These are phyloP conservation scores for Leccinum holopus DNA, from an alignment of 1,284 basidiomycete species.

Conservation along the genomic window DNA sequence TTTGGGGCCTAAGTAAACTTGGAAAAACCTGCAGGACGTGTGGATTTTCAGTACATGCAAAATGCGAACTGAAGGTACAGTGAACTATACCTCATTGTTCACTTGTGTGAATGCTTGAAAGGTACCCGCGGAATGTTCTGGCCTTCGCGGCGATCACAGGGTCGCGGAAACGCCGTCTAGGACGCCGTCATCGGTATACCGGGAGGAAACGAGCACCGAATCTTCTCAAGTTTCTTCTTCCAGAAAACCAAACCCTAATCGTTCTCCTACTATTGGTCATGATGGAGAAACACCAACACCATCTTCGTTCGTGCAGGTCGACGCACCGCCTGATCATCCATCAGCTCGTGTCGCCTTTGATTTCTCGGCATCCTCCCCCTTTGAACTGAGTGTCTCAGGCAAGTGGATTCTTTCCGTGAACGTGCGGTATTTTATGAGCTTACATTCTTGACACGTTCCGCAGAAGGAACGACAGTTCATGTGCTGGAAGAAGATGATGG, in stretches of 20 bases:
- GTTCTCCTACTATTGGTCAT: slow-evolving; percentile 18
- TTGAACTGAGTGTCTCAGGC: slow-evolving; percentile 70
- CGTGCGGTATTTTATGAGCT: slow-evolving; percentile 7
- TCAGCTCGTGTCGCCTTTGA: slow-evolving; percentile 65
- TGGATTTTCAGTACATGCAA: slow-evolving; percentile 75
- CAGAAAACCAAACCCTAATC: slow-evolving; percentile 8
- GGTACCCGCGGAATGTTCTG: slow-evolving; percentile 74
- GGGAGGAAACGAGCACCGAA: slow-evolving; percentile 26
- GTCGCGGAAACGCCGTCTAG: slow-evolving; percentile 27
- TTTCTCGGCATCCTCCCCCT: slow-evolving; percentile 70
- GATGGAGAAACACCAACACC: slow-evolving; percentile 43
- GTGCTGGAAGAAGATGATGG: slow-evolving; percentile 77
- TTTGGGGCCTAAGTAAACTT: slow-evolving; percentile 84
- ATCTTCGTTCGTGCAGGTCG: slow-evolving; percentile 52
- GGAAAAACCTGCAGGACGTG: slow-evolving; percentile 82
- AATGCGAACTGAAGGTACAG: slow-evolving; percentile 78
- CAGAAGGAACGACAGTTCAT: slow-evolving; percentile 60
- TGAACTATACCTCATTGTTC: slow-evolving; percentile 6
- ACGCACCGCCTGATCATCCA: slow-evolving; percentile 39
- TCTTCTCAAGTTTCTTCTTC: slow-evolving; percentile 9
- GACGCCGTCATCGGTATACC: slow-evolving; percentile 35
- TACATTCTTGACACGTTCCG: slow-evolving; percentile 16
- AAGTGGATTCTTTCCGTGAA: slow-evolving; percentile 24
- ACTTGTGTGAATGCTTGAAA: slow-evolving; percentile 30
- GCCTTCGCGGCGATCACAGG: slow-evolving; percentile 27